Conservation (phyloP, 352 stramenopile species). For the Elongisporangium undulatum region DNA sequence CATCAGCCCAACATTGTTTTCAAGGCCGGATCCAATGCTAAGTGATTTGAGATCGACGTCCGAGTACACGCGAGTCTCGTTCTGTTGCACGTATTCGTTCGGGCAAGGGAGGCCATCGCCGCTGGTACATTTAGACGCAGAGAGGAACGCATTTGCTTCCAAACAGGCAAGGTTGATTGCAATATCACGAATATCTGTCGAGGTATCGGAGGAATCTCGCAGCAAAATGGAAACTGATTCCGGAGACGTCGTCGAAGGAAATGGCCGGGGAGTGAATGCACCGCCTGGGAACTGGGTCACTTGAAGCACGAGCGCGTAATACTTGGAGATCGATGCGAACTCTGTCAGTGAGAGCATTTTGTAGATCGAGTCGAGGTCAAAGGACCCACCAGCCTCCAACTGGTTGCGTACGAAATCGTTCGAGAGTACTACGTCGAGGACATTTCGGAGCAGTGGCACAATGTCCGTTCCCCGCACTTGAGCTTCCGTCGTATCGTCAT, state of each 20-base stretch:
- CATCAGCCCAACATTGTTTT: constrained; percentile 38
- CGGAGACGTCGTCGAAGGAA: constrained; percentile 4
- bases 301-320: constrained; percentile 39
- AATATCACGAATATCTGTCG: constrained; percentile 1
- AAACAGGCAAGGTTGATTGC: constrained; percentile 26
- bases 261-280: constrained; percentile 20
- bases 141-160: constrained; percentile 18
- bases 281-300: constrained; percentile 31
- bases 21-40: constrained; percentile 15
- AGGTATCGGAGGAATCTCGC: constrained; percentile 2
- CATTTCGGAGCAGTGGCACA: constrained; percentile 17
- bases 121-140: constrained; percentile 15
- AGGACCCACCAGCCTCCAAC: constrained; percentile 16
- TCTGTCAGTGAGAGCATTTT: constrained; percentile 28
- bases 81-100: constrained; percentile 8
- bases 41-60: constrained; percentile 24
- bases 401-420: constrained; percentile 18
- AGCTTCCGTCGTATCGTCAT: constrained; percentile 6
- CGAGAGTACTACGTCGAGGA: constrained; percentile 21
- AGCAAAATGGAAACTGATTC: constrained; percentile 13
- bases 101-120: constrained; percentile 28
- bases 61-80: constrained; percentile 7
- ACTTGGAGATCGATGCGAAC: constrained; percentile 22
- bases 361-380: constrained; percentile 33
- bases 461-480: constrained; percentile 20